Base-by-base conservation (phyloP, 2,329 filamentous ascomycete genomes). In the Diplodia intermedia region DNA sequence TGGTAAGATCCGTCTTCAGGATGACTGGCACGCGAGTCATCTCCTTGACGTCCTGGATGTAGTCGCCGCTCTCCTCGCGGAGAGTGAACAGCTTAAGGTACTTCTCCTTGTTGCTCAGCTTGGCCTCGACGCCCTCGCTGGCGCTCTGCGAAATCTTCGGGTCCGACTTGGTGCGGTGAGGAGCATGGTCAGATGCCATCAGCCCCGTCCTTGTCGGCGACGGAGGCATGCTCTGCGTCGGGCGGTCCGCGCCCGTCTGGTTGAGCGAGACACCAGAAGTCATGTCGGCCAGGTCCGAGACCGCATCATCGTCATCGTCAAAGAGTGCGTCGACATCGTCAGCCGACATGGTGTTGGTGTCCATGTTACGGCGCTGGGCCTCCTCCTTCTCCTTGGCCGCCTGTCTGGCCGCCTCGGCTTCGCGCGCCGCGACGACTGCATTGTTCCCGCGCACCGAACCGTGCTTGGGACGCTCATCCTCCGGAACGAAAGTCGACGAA, bases 21-120 rank as follows among this genome's bases (percentile, higher is more conserved):
- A 99, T 97, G 73, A 99, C 91, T n/a, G 95, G 95, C 70, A 99
- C 91, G 73, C 94, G 88, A 53, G 93, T 94, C 94, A 99, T 97
- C 85, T 99, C 95, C 68, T 90, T 94, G 72, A 99, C 93, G 80
- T 99, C 95, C 82, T 99, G 95, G 76, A 99, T 97, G 83, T 96
- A 96, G 74, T 98, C 92, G 72, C 94, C 94, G 73, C 91, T 91
- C 81, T 97, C 92, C 80, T 99, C 94, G 65, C 95, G 88, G 73
- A 99, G 85, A 73, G 90, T 89, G 84, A 98, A 98, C 71, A 95
- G 84, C 78, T 90, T 92, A 71, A 97, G 82, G 81, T 97, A 99
- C 84, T 97, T 97, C 84, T 98, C 93, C 86, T 97, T 98, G 83
- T 95, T 93, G 72, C 86, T 92, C 78, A 95, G 82, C 77, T 93